These are phyloP conservation scores for Lepidium campestre DNA, from an alignment of 441 rosid species.

Conservation along the genomic window DNA sequence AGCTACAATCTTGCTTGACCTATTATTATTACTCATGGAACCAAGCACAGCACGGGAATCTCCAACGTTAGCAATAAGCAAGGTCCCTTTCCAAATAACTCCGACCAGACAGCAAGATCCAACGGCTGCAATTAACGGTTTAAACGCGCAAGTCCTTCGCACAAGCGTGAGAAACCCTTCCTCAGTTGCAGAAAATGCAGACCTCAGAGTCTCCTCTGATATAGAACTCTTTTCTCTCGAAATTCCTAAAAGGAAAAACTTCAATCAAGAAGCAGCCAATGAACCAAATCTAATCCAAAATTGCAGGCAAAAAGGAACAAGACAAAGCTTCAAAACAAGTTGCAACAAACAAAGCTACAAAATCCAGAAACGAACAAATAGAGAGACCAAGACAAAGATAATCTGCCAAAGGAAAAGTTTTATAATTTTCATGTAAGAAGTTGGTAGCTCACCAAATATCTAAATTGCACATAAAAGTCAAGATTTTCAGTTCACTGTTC, in stretches of 20 bases:
- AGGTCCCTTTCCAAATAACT: slow-evolving; percentile 69
- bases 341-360: background rate
- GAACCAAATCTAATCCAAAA: background rate
- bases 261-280: slow-evolving; percentile 1
- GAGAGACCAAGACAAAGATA: background rate
- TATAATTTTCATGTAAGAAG: background rate
- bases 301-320: slow-evolving; percentile 13
- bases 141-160: slow-evolving; percentile 48
- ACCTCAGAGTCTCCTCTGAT: slow-evolving; percentile 62
- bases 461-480: background rate
- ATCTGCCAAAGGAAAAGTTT: background rate
- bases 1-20: slow-evolving; percentile 64
- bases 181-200: slow-evolving; percentile 78
- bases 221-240: slow-evolving; percentile 54
- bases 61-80: slow-evolving; percentile 75
- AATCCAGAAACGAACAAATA: slow-evolving; percentile 3
- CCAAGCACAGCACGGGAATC: slow-evolving; percentile 95
- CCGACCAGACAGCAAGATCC: slow-evolving; percentile 95
- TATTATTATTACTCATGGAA: slow-evolving; percentile 14
- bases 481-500: slow-evolving; percentile 19
- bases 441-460: background rate
- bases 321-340: background rate
- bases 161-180: slow-evolving; percentile 84
- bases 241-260: slow-evolving; percentile 40
- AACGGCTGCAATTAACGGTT: slow-evolving; percentile 71